Conservation (phyloP, 176 grass and related monocot genomes). For the Calamus simplicifolius region DNA sequence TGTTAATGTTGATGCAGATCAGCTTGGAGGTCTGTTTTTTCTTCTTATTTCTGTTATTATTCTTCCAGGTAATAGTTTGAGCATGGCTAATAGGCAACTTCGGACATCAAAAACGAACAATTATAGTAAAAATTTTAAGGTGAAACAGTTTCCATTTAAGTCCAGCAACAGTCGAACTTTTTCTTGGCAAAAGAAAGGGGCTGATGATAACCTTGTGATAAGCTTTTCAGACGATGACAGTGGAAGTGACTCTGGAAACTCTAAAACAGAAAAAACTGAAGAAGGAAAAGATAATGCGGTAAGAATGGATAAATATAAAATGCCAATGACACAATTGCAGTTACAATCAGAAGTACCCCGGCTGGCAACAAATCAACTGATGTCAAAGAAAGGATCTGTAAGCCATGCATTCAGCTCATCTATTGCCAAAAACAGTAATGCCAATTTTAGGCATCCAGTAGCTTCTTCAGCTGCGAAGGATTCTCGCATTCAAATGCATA, state of each 20-base stretch:
- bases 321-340: constrained; percentile 10
- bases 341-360: constrained; percentile 21
- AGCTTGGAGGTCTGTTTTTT: not conserved
- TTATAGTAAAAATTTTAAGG: constrained; percentile 46
- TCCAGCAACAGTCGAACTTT: constrained; percentile 54
- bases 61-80: constrained; percentile 42
- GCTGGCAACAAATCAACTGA: constrained; percentile 19
- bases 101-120: constrained; percentile 31
- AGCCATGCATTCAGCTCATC: constrained; percentile 20
- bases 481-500: constrained; percentile 24
- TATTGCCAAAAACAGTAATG: constrained; percentile 27
- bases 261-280: constrained; percentile 19
- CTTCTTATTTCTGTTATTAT: not conserved
- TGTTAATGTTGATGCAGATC: not conserved
- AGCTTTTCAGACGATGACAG: constrained; percentile 91
- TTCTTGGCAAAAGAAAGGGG: constrained; percentile 63
- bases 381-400: constrained; percentile 33
- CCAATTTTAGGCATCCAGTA: constrained; percentile 21
- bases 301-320: constrained; percentile 25
- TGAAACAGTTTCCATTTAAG: constrained; percentile 54
- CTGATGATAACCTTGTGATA: constrained; percentile 79
- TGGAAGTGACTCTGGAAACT: constrained; percentile 50
- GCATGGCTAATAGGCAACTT: constrained; percentile 21
- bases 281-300: constrained; percentile 26
- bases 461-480: constrained; percentile 39